These are phyloP conservation scores for Trichoderma sp. DNA, from an alignment of 2,329 filamentous ascomycete species.

Conservation along the genomic window DNA sequence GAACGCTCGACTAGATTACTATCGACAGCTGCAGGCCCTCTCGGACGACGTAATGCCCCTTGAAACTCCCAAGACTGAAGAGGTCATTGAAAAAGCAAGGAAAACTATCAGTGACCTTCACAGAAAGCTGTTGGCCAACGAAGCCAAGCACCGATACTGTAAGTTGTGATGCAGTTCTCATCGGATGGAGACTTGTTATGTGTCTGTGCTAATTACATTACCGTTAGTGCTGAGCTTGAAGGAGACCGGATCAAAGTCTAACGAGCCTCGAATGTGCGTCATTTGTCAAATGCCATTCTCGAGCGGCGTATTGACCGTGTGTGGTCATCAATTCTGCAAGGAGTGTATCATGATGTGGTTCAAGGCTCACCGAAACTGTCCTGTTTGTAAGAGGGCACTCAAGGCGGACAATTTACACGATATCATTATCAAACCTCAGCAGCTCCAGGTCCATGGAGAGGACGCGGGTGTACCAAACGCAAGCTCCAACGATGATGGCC, in stretches of 20 bases:
- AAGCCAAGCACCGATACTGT: slow-evolving; percentile 76
- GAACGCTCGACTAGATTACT: slow-evolving; percentile 87
- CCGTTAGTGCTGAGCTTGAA: slow-evolving; percentile 55
- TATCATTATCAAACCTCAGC: slow-evolving; percentile 78
- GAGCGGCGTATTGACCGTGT: slow-evolving; percentile 79
- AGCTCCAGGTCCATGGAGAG: slow-evolving; percentile 63
- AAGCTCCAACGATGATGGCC: slow-evolving; percentile 21
- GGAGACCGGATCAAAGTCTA: slow-evolving; percentile 60
- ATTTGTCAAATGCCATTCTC: slow-evolving; percentile 82
- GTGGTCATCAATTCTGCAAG: slow-evolving; percentile 90
- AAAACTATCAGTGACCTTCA: slow-evolving; percentile 47
- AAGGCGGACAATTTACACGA: slow-evolving; percentile 72
- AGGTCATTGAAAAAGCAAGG: slow-evolving; percentile 40
- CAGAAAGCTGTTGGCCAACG: slow-evolving; percentile 60
- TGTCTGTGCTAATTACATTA: slow-evolving; percentile 23
- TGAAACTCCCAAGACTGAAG: slow-evolving; percentile 62
- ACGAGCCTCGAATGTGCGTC: slow-evolving; percentile 72
- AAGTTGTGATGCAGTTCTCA: slow-evolving; percentile 35
- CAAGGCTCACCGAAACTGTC: slow-evolving; percentile 72
- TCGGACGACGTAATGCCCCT: slow-evolving; percentile 83
- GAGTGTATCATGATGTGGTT: slow-evolving; percentile 84
- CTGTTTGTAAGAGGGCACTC: slow-evolving; percentile 76
- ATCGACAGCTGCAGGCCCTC: slow-evolving; percentile 85
- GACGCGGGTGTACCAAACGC: background rate
- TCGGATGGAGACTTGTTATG: background rate